phyloP scores from a whole-genome alignment of 2,329 filamentous ascomycete genomes.

The Arthroderma sp. region DNA sequence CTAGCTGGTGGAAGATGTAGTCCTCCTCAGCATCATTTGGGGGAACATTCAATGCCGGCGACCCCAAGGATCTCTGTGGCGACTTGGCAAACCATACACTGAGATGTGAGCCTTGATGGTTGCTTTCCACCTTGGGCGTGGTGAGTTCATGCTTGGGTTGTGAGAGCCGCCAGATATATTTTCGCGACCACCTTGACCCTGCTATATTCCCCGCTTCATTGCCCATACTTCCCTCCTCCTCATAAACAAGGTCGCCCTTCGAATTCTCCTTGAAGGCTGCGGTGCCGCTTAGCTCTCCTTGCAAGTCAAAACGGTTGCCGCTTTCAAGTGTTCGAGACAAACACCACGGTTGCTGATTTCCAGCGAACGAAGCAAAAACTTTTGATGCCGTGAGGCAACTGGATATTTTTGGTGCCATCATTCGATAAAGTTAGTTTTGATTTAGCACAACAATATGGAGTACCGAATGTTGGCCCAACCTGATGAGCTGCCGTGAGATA shows the following conservation, averaged over 20 bases:
- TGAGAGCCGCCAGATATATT: conserved; percentile 31
- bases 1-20: conserved; percentile 34
- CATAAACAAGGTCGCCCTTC: conserved; percentile 24
- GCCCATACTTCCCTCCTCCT: conserved; percentile 30
- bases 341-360: conserved; percentile 20
- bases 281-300: conserved; percentile 28
- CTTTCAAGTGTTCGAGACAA: conserved; percentile 28
- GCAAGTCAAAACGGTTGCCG: conserved; percentile 28
- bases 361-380: conserved; percentile 19
- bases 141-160: neutral
- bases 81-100: conserved; percentile 35
- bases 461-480: too few species aligned
- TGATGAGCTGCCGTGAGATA: too few species aligned
- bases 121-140: neutral
- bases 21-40: conserved; percentile 22
- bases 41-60: conserved; percentile 1
- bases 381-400: conserved; percentile 7
- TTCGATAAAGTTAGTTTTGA: too few species aligned
- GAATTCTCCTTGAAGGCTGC: conserved; percentile 24
- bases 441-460: too few species aligned
- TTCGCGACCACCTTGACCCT: conserved; percentile 26
- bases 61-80: neutral
- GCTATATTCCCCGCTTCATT: conserved; percentile 14
- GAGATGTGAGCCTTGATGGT: conserved; percentile 12
- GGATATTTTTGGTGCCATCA: neutral